phyloP scores from a whole-genome alignment of 2,329 filamentous ascomycete genomes.

The Xylaria sp. region DNA sequence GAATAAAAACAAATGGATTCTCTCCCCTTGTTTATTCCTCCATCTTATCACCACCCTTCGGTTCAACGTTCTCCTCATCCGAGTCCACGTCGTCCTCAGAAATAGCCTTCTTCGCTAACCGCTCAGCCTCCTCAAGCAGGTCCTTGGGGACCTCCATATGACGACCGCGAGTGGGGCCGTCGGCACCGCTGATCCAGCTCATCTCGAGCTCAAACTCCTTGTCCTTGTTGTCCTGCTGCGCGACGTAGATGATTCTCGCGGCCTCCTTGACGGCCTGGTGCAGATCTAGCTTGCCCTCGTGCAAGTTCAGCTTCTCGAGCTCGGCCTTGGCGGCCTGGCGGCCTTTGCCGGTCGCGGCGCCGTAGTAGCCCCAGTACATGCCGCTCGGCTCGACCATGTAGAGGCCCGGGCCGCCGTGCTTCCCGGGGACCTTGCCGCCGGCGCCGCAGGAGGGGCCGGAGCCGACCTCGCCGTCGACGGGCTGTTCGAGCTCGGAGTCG shows the following conservation, averaged over 20 bases:
- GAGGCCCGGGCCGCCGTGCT: constrained; percentile 82
- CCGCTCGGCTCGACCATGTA: constrained; percentile 99
- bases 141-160: constrained; percentile 93
- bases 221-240: constrained; percentile 98
- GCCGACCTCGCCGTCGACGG: constrained; percentile 88
- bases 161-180: constrained; percentile 85
- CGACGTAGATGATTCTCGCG: constrained; percentile 92
- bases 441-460: constrained; percentile 70
- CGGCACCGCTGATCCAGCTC: constrained; percentile 87
- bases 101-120: constrained; percentile 81
- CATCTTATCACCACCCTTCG: constrained; percentile 73
- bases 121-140: constrained; percentile 85
- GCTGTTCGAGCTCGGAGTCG: constrained; percentile 80
- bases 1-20: neutral
- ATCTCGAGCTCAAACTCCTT: constrained; percentile 99
- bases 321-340: constrained; percentile 96
- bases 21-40: constrained; percentile 59
- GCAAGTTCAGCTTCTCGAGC: constrained; percentile 92
- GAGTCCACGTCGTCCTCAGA: constrained; percentile 75
- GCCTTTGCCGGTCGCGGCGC: constrained; percentile 94
- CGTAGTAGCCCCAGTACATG: constrained; percentile 98
- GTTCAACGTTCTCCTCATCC: constrained; percentile 62
- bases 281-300: constrained; percentile 69
- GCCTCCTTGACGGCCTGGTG: constrained; percentile 92
- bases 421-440: constrained; percentile 71